Conservation (phyloP, 306 rosid genomes). For the Castanopsis chinensis region DNA sequence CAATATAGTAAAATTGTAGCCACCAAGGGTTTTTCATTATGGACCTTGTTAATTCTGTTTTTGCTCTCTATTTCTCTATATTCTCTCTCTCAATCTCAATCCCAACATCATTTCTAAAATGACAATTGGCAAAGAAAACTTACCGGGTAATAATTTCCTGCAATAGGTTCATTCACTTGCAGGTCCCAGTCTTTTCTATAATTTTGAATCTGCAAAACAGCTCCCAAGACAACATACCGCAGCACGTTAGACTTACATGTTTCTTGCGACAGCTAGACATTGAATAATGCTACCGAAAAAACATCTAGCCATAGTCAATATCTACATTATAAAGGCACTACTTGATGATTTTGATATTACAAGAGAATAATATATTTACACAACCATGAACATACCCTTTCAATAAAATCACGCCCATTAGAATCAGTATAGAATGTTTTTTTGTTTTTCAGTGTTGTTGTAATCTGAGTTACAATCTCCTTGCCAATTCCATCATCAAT, state of each 20-base stretch:
- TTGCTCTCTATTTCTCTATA: too few species aligned
- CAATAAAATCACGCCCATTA: conserved; percentile 85
- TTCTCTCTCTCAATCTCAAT: too few species aligned
- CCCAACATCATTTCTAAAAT: too few species aligned
- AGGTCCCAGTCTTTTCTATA: conserved; percentile 69
- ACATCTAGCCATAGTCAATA: neutral
- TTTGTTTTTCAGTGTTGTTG: conserved; percentile 52
- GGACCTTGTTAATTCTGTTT: too few species aligned
- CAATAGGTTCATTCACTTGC: conserved; percentile 77
- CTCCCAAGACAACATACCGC: neutral
- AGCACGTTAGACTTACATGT: neutral
- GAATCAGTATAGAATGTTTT: conserved; percentile 91
- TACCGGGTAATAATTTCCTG: conserved; percentile 94
- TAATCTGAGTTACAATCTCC: conserved; percentile 68
- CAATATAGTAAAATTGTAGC: too few species aligned
- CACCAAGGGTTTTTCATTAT: too few species aligned
- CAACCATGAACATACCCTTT: conserved; percentile 46
- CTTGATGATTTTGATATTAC: too few species aligned
- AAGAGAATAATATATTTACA: too few species aligned
- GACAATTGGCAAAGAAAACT: conserved; percentile 6
- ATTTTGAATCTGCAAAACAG: conserved; percentile 56
- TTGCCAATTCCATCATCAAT: conserved; percentile 73
- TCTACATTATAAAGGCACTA: neutral
- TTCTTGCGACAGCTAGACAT: too few species aligned
- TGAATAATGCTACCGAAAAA: neutral